Percentiles rank a stretch among this genome's conserved stretches.
These are phyloP conservation scores for Amyloporia xantha DNA, from an alignment of 768 basidiomycete species.

Conservation along the genomic window DNA sequence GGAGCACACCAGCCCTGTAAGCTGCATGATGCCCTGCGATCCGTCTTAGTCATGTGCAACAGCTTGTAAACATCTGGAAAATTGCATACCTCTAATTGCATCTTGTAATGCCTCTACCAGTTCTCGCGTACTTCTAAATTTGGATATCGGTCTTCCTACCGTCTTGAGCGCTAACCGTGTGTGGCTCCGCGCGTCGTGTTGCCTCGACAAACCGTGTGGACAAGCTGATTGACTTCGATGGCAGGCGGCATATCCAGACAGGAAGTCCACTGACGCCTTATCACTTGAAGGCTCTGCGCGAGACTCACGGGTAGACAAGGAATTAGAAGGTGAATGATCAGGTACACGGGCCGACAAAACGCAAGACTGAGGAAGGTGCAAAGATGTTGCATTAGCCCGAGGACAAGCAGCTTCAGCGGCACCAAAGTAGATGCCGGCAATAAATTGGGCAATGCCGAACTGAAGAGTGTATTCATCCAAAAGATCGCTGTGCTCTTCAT, in stretches of 20 bases:
- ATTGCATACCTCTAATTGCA: slow-evolving; percentile 6
- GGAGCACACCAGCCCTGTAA: slow-evolving; percentile 8
- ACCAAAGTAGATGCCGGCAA: slow-evolving; percentile 2
- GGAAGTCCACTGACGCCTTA: no score
- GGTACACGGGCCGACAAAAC: no score
- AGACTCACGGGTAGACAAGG: not conserved
- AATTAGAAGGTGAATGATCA: not conserved
- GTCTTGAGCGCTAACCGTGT: slow-evolving; percentile 6
- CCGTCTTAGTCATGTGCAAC: not conserved
- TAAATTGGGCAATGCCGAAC: not conserved
- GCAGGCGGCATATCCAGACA: not conserved
- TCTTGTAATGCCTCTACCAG: slow-evolving; percentile 9
- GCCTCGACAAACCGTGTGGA: not conserved
- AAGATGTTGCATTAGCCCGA: no score
- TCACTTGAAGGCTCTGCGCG: no score
- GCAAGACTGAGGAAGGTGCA: no score
- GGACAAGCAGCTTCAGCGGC: no score
- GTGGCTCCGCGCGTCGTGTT: not conserved
- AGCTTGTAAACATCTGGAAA: not conserved
- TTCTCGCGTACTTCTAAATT: slow-evolving; percentile 6
- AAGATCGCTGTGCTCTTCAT: not conserved
- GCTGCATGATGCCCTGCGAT: not conserved
- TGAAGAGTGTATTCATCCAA: not conserved
- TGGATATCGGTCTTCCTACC: slow-evolving; percentile 4
- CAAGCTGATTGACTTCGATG: slow-evolving; percentile 7